Base-by-base conservation (phyloP, 371 early-diverging fungal genomes). In the Mucor irregularis region DNA sequence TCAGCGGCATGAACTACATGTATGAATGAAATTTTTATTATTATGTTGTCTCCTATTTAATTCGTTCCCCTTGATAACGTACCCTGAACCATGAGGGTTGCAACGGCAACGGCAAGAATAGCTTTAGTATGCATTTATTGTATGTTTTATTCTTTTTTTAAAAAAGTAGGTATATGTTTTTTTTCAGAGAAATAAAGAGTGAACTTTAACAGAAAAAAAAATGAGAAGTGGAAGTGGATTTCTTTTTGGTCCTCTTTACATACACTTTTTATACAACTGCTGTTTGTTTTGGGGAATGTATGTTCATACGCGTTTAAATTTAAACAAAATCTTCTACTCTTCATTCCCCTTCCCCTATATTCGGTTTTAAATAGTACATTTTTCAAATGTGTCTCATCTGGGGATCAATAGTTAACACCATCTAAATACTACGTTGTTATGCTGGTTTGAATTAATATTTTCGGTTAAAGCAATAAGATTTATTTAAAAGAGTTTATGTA, bases 101-200 rank as follows among this genome's bases (percentile, higher is more conserved):
- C 61, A 45, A 61, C 16, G 16, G 56, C 51, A 45, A 61, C 34
- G 33, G 56, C 49, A 22, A 61, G 25, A 37, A 61, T n/a, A 25
- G 49, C 43, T 50, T 56, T 61, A 25, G 56, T 50, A 29, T 61
- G 56, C 61, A 61, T 61, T 34, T 22, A 40, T 35, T 16, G 16
- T 38, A 31, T 35, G 14, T 35, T 5, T 35, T 7, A 11, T 17
- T 3, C 16, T 38, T 38, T 40, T 40, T 21, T 5, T 21, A 4
- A 33, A 33, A 13, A 31, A 22, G 31, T 9, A 33, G 33, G 19
- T 8, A 25, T 35, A 5, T 8, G 3, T 31, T 5, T 10, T 19
- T 5, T 19, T 16, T 8, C 9, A 22, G 24, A 40, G 24, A 40
- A 22, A 40, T 10, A 40, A 9, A 2, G 40, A 22, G 10, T 10